These are phyloP conservation scores for Aspergillus arachidicola DNA, from an alignment of 2,329 filamentous ascomycete genomes.

Conservation along the genomic window DNA sequence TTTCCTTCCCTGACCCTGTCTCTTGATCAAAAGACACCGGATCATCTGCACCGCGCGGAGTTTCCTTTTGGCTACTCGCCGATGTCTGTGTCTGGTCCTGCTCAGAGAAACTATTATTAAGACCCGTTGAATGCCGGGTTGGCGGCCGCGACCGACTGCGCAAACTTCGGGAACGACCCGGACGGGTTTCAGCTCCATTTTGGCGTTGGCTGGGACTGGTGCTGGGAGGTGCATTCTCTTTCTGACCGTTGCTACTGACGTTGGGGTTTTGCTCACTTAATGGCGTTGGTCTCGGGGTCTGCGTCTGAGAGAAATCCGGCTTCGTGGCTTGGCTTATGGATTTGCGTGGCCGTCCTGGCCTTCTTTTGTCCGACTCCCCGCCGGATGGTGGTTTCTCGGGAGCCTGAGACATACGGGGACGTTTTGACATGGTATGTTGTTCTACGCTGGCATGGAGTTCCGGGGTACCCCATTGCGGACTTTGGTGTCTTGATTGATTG, in stretches of 20 bases:
- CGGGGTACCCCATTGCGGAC: slow-evolving; percentile 6
- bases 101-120: background rate
- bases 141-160: slow-evolving; percentile 22
- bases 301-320: slow-evolving; percentile 12
- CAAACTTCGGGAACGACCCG: slow-evolving; percentile 16
- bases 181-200: slow-evolving; percentile 8
- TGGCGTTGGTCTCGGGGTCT: slow-evolving; percentile 19
- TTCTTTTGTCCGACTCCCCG: slow-evolving; percentile 17
- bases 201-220: slow-evolving; percentile 16
- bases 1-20: slow-evolving; percentile 18
- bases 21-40: background rate
- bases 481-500: slow-evolving; percentile 12
- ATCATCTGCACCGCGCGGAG: background rate
- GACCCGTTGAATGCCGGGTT: slow-evolving; percentile 6
- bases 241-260: slow-evolving; percentile 11
- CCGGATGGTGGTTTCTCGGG: slow-evolving; percentile 12
- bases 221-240: slow-evolving; percentile 13
- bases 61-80: background rate
- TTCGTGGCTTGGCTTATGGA: slow-evolving; percentile 26
- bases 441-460: slow-evolving; percentile 6
- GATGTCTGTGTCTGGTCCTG: background rate
- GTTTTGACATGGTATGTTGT: slow-evolving; percentile 31
- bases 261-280: slow-evolving; percentile 24
- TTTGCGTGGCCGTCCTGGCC: slow-evolving; percentile 32
- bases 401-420: slow-evolving; percentile 30